A percentile compares a stretch with the other conserved stretches of the same genome.
Evolutionary conservation across 768 basidiomycete genomes (phyloP).

Genomic region (Kwoniella heveanensis): DNA sequence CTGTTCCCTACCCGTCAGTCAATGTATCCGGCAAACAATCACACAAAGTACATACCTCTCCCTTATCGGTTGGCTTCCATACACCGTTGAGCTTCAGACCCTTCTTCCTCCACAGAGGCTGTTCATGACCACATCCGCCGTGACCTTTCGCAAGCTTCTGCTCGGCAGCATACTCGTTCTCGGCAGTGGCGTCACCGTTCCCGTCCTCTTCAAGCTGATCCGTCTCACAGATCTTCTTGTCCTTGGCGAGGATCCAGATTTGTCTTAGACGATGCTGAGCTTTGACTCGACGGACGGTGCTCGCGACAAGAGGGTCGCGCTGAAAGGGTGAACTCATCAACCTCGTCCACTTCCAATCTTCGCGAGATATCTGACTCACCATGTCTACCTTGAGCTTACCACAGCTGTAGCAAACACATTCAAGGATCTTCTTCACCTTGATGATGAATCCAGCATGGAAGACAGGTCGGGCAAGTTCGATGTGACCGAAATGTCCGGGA

Average conservation of each 20-base stretch:
- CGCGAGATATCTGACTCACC: constrained; percentile 64
- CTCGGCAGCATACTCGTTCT: constrained; percentile 61
- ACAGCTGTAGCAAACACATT: constrained; percentile 98
- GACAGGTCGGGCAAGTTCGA: constrained; percentile 94
- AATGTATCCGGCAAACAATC: background rate
- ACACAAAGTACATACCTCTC: constrained; percentile 60
- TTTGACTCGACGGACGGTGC: constrained; percentile 45
- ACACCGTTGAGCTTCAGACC: constrained; percentile 91
- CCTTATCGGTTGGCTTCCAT: constrained; percentile 86
- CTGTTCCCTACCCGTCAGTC: constrained; percentile 31
- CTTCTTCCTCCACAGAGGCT: constrained; percentile 89
- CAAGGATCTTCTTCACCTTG: constrained; percentile 99
- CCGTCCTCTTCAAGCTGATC: constrained; percentile 83
- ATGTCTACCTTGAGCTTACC: constrained; percentile 95
- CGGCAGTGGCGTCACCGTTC: constrained; percentile 57
- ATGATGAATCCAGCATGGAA: constrained; percentile 94
- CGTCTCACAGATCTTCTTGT: constrained; percentile 80
- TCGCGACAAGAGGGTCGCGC: constrained; percentile 47
- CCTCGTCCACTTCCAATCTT: background rate
- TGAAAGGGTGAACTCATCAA: constrained; percentile 11
- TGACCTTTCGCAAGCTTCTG: constrained; percentile 74
- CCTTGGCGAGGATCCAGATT: constrained; percentile 50
- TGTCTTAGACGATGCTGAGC: constrained; percentile 56
- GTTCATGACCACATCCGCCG: constrained; percentile 92
- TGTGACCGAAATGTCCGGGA: constrained; percentile 98